These are phyloP conservation scores for Backusella tarrabulga DNA, from an alignment of 192 early-diverging fungal species.

Conservation along the genomic window DNA sequence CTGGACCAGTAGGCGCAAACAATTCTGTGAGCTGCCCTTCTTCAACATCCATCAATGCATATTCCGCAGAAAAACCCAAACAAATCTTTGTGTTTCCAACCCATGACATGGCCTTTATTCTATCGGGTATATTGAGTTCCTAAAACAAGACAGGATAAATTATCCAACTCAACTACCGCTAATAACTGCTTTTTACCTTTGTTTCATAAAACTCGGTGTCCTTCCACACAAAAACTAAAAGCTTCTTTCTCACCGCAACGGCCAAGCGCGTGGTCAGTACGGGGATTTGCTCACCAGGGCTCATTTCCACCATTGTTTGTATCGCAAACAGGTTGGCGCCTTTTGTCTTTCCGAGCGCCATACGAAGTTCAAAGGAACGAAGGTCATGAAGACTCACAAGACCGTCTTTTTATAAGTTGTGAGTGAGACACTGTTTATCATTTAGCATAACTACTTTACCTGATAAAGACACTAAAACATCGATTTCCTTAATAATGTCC, in stretches of 20 bases:
- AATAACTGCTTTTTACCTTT: conserved; percentile 32
- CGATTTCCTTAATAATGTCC: conserved; percentile 73
- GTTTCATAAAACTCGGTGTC: conserved; percentile 71
- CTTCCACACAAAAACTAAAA: conserved; percentile 74
- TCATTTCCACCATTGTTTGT: conserved; percentile 66
- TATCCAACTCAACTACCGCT: neutral
- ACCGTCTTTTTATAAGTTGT: conserved; percentile 50
- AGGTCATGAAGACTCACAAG: conserved; percentile 74
- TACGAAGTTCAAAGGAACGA: conserved; percentile 63
- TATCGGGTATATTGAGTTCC: conserved; percentile 71
- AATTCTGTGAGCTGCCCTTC: conserved; percentile 55
- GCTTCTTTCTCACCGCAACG: conserved; percentile 66
- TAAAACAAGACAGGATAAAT: conserved; percentile 26
- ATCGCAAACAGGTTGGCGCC: conserved; percentile 78
- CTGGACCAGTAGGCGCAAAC: conserved; percentile 44
- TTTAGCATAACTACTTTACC: conserved; percentile 25
- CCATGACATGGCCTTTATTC: conserved; percentile 76
- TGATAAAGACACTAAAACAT: conserved; percentile 66
- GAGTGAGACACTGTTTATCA: neutral
- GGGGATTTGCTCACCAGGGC: conserved; percentile 58
- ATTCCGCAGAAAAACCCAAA: conserved; percentile 60
- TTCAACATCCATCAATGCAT: conserved; percentile 58
- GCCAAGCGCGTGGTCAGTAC: conserved; percentile 71
- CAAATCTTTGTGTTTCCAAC: conserved; percentile 68
- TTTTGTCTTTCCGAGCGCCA: conserved; percentile 66